Evolutionary conservation across 805 yeast species (phyloP).

Genomic region (Candida namnaoensis): DNA sequence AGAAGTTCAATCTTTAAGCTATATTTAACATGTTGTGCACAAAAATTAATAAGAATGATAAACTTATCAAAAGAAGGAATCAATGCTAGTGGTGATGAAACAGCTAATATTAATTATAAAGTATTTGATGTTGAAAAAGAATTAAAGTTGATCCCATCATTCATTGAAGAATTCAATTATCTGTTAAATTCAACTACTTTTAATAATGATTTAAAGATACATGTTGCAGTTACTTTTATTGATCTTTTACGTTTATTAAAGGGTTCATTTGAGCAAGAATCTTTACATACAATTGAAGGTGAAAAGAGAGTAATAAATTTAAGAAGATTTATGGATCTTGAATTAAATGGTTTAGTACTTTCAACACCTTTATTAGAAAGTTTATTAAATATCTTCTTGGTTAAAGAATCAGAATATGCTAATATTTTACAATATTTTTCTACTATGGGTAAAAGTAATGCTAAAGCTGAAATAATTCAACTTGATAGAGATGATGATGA

Average conservation of each 20-base stretch:
- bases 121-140: constrained; percentile 11
- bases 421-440: constrained; percentile 12
- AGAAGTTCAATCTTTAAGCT: constrained; percentile 6
- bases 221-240: constrained; percentile 14
- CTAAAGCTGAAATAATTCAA: constrained; percentile 12
- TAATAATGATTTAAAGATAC: constrained; percentile 10
- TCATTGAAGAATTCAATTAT: constrained; percentile 6
- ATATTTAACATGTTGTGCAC: constrained; percentile 8
- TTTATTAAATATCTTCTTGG: constrained; percentile 34
- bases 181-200: constrained; percentile 2
- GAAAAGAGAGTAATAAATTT: constrained; percentile 14
- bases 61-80: not conserved
- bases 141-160: constrained; percentile 6
- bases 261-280: constrained; percentile 24
- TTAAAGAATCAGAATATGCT: constrained; percentile 40
- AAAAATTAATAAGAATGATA: constrained; percentile 4
- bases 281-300: constrained; percentile 12
- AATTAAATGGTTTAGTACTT: constrained; percentile 14
- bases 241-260: constrained; percentile 14
- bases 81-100: not conserved
- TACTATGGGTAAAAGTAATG: no score
- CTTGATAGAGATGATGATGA: constrained; percentile 47
- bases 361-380: constrained; percentile 21
- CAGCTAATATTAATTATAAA: constrained; percentile 8
- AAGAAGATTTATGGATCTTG: constrained; percentile 13